phyloP scores from a whole-genome alignment of 441 rosid species.

The Bocquillonia castaneifolia region DNA sequence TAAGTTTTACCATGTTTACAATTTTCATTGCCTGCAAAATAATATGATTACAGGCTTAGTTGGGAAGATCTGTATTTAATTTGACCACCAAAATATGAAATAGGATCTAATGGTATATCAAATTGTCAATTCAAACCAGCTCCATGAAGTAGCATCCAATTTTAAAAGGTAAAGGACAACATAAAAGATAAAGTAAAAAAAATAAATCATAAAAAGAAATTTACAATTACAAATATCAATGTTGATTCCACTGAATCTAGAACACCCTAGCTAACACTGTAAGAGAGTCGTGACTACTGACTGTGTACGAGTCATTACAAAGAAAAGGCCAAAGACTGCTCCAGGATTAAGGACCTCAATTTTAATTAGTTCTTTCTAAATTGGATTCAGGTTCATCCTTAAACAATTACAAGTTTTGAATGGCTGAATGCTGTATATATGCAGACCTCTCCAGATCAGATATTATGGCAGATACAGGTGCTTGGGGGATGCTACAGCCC shows the following conservation, averaged over 20 bases:
- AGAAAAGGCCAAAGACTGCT: neutral
- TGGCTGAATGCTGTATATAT: neutral
- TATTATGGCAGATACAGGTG: neutral
- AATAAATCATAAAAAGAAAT: neutral
- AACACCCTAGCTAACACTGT: neutral
- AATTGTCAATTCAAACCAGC: neutral
- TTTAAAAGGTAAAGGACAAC: neutral
- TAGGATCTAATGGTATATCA: neutral
- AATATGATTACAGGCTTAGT: slow-evolving; percentile 17
- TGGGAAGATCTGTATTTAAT: neutral
- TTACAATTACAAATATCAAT: neutral
- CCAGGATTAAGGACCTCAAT: neutral
- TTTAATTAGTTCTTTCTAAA: neutral
- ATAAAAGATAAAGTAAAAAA: neutral
- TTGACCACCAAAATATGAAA: neutral
- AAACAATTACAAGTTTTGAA: neutral
- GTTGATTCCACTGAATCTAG: neutral
- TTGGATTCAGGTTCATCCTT: neutral
- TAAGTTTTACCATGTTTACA: slow-evolving; percentile 80
- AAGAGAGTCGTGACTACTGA: too few species aligned
- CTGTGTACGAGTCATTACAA: neutral
- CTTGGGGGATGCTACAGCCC: neutral
- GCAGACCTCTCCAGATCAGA: neutral
- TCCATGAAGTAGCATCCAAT: neutral
- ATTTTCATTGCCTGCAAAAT: slow-evolving; percentile 84